Evolutionary conservation across 164 flowering plant genomes (phyloP).

Genomic region (Paratinospora sagittata): DNA sequence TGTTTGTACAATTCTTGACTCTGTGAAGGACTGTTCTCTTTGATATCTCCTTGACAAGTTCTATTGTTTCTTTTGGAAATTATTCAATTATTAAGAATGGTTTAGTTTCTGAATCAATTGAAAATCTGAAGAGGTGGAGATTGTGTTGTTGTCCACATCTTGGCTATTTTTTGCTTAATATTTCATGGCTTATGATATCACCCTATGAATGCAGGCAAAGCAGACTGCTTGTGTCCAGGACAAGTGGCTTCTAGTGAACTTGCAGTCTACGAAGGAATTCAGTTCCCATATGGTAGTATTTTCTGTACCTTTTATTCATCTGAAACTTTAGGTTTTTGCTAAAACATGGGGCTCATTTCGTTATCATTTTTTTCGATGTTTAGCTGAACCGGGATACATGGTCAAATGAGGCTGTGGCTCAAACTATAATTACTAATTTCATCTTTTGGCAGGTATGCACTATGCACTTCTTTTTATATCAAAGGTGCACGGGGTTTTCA

Average conservation of each 20-base stretch:
- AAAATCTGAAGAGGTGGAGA: neutral
- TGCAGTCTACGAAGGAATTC: constrained; percentile 92
- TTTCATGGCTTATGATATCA: neutral
- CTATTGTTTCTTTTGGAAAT: too few species aligned
- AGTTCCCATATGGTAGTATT: constrained; percentile 83
- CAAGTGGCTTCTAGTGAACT: constrained; percentile 81
- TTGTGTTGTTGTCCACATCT: neutral
- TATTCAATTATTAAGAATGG: too few species aligned
- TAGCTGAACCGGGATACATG: constrained; percentile 97
- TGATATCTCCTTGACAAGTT: too few species aligned
- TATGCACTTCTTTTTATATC: neutral
- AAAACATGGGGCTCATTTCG: constrained; percentile 7
- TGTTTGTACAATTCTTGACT: too few species aligned
- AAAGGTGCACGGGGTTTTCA: too few species aligned
- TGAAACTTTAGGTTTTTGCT: neutral
- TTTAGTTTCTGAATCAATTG: neutral
- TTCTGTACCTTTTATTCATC: neutral
- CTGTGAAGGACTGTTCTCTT: too few species aligned
- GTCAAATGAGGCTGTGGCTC: constrained; percentile 97
- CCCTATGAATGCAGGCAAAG: constrained; percentile 60
- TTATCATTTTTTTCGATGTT: constrained; percentile 16
- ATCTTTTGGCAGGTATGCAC: constrained; percentile 95
- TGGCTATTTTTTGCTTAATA: neutral
- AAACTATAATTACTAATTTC: constrained; percentile 73
- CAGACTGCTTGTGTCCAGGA: constrained; percentile 60